phyloP scores from a whole-genome alignment of 2,329 filamentous ascomycete genomes.

The Alternaria alternata region DNA sequence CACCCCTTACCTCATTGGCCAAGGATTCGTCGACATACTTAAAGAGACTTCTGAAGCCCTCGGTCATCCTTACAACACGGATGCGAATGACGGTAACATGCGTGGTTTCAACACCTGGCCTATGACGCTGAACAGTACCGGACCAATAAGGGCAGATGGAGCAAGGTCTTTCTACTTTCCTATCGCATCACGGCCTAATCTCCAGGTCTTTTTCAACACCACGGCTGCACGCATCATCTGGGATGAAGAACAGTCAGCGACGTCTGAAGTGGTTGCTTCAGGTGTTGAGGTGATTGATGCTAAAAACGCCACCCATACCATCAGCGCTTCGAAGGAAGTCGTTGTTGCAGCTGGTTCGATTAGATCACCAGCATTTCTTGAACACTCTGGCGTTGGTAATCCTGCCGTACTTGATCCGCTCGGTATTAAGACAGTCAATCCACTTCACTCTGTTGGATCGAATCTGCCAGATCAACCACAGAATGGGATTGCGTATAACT shows the following conservation, averaged over 20 bases:
- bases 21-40: conserved; percentile 39
- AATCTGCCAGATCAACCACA: conserved; percentile 49
- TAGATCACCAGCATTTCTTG: conserved; percentile 45
- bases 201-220: conserved; percentile 55
- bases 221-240: conserved; percentile 54
- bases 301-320: conserved; percentile 21
- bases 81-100: conserved; percentile 56
- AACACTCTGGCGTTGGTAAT: conserved; percentile 51
- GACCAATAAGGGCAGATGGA: conserved; percentile 56
- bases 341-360: conserved; percentile 49
- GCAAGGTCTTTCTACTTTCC: conserved; percentile 60
- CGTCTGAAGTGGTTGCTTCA: conserved; percentile 21
- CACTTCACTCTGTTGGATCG: conserved; percentile 40
- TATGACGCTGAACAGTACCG: conserved; percentile 51
- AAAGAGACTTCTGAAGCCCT: conserved; percentile 48
- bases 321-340: conserved; percentile 41
- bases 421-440: conserved; percentile 28
- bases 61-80: conserved; percentile 51
- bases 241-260: conserved; percentile 17
- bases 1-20: conserved; percentile 34
- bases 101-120: conserved; percentile 56
- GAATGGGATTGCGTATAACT: conserved; percentile 34
- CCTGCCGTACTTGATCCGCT: conserved; percentile 33
- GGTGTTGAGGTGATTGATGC: conserved; percentile 38
- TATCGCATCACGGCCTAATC: conserved; percentile 50